phyloP scores from a whole-genome alignment of 73 alveolate genomes.

The Symbiodinium pilosum region DNA sequence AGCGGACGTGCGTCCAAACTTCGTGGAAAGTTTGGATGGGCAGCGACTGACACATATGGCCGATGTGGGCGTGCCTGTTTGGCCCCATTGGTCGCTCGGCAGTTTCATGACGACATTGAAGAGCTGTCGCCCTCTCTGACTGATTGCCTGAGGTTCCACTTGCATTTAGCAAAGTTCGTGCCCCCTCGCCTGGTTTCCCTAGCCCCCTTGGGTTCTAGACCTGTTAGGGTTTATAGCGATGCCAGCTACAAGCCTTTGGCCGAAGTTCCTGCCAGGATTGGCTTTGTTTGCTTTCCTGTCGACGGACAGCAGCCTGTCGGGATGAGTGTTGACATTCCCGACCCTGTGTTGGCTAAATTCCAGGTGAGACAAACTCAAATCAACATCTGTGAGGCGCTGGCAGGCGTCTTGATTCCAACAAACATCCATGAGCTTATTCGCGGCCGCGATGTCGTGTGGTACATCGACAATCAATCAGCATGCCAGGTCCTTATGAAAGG shows the following conservation, averaged over 20 bases:
- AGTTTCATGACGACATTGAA: not conserved
- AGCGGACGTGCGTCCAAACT: not conserved
- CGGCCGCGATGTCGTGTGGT: not conserved
- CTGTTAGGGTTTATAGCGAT: not conserved
- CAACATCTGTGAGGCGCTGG: not conserved
- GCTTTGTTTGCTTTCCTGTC: not conserved
- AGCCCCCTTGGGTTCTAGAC: not conserved
- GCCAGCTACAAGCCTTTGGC: not conserved
- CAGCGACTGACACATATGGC: constrained; percentile 4
- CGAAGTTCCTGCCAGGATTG: not conserved
- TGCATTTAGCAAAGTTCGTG: not conserved
- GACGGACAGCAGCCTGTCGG: not conserved
- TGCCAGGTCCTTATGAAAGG: not conserved
- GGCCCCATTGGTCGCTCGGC: not conserved
- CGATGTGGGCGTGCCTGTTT: not conserved
- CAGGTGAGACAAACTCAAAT: not conserved
- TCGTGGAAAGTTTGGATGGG: constrained; percentile 10
- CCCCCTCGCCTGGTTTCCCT: not conserved
- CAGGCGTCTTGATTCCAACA: not conserved
- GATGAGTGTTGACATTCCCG: not conserved
- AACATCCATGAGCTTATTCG: not conserved
- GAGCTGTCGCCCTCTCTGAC: not conserved
- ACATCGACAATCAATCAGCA: not conserved
- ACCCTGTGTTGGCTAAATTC: not conserved
- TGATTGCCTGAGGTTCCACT: not conserved